Evolutionary conservation across 441 rosid species (phyloP), one percentile per base, ranked within the genome.

Genomic region (Populus hybrid): DNA sequence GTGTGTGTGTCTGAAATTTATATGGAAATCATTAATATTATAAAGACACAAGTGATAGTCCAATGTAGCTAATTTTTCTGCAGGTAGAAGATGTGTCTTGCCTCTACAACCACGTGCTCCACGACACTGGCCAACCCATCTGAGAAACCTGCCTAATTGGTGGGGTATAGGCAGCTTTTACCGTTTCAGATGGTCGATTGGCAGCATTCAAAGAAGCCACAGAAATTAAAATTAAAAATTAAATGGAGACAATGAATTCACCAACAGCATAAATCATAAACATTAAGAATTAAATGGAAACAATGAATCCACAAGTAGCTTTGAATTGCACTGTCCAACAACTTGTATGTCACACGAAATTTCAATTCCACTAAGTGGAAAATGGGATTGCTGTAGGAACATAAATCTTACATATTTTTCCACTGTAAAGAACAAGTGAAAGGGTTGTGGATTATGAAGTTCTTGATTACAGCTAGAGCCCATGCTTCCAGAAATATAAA

Each of bases 91-190:
- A 68, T 45, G 75, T 20, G 38, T 10, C 74, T 23, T 74, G 75
- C 29, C 63, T 42, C 80, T 74, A 83, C 82, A 76, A 73, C 81
- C 85, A 84, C 82, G 82, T 86, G 89, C 79, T 74, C 16, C 45
- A 56, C 72, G 36, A 76, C 80, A 35, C 53, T 29, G 76, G 74
- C 74, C 72, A 38, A 28, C 53, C 71, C 20, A 23, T 26, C 76
- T 71, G 28, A 53, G 53, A 76, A 66, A 21, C 77, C 61, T 66
- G 68, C 71, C 65, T 74, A 69, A 38, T 21, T 33, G 31, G 70
- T 53, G 75, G 67, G 66, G 72, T 50, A 2, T 64, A 12, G 6
- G 77, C 78, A 50, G 78, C 68, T 82, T 80, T 73, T 53, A 69
- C 79, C 75, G 64, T 79, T 78, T 73, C 61, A 61, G 42, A 36